These are phyloP conservation scores for Tulasnella sp. DNA, from an alignment of 768 basidiomycete species.

Conservation along the genomic window DNA sequence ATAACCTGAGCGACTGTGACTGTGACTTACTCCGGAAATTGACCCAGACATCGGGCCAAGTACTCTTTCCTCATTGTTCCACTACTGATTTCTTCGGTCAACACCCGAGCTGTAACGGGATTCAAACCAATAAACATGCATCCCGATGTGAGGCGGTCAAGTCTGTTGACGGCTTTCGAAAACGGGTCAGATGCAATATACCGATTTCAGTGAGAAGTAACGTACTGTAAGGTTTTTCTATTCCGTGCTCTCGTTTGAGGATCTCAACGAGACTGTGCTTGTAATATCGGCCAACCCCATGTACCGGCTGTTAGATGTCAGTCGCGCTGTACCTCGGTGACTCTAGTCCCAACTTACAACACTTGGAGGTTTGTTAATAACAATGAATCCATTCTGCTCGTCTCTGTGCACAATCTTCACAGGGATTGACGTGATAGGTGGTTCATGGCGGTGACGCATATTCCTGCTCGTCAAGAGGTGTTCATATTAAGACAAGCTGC, in stretches of 20 bases:
- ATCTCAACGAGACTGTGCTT: conserved; percentile 88
- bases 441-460: conserved; percentile 95
- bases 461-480: conserved; percentile 56
- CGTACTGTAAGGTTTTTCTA: conserved; percentile 81
- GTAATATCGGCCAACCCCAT: conserved; percentile 88
- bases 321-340: neutral
- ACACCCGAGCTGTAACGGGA: conserved; percentile 62
- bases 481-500: neutral
- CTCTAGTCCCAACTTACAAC: conserved; percentile 66
- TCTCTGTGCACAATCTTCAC: conserved; percentile 81
- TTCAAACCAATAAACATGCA: conserved; percentile 91
- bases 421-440: conserved; percentile 84
- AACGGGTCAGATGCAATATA: no score
- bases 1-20: neutral
- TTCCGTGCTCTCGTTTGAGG: conserved; percentile 79
- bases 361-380: conserved; percentile 95
- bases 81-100: conserved; percentile 80
- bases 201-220: conserved; percentile 37
- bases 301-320: conserved; percentile 67
- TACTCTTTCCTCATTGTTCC: conserved; percentile 91
- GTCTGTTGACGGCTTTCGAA: conserved; percentile 82
- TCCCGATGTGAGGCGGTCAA: conserved; percentile 93
- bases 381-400: conserved; percentile 76
- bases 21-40: conserved; percentile 76
- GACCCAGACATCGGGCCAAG: conserved; percentile 80